phyloP scores from a whole-genome alignment of 2,329 filamentous ascomycete species.

The Ascochyta koolunga region DNA sequence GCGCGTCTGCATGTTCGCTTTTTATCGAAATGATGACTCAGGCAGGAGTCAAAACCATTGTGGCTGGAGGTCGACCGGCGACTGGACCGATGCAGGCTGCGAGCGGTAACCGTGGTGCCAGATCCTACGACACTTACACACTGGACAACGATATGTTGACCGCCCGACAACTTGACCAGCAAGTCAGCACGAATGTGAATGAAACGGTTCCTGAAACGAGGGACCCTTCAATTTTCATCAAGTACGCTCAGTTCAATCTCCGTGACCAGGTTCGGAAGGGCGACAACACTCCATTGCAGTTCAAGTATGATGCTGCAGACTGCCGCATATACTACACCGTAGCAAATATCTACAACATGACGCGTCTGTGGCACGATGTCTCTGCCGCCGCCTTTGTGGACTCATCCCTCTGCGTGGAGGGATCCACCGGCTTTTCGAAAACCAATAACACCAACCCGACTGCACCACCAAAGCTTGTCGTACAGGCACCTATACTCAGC shows the following conservation, averaged over 20 bases:
- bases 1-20: slow-evolving; percentile 63
- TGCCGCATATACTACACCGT: slow-evolving; percentile 50
- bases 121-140: slow-evolving; percentile 43
- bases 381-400: slow-evolving; percentile 42
- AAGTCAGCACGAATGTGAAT: neutral
- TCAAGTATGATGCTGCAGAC: slow-evolving; percentile 48
- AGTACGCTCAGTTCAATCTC: slow-evolving; percentile 42
- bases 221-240: slow-evolving; percentile 31
- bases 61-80: slow-evolving; percentile 62
- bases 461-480: neutral
- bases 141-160: slow-evolving; percentile 38
- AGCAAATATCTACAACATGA: slow-evolving; percentile 46
- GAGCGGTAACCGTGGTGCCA: slow-evolving; percentile 63
- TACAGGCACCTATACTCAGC: neutral
- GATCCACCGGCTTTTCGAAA: slow-evolving; percentile 34
- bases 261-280: slow-evolving; percentile 47
- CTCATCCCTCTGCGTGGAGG: slow-evolving; percentile 39
- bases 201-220: slow-evolving; percentile 11
- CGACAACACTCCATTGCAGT: slow-evolving; percentile 43
- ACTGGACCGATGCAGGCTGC: slow-evolving; percentile 63
- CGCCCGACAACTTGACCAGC: slow-evolving; percentile 8
- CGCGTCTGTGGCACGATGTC: slow-evolving; percentile 45
- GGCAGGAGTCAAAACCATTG: slow-evolving; percentile 59
- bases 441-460: neutral
- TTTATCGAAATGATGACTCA: slow-evolving; percentile 59